Evolutionary conservation across 164 flowering plant species (phyloP), one percentile per base, ranked within the genome.

Genomic region (Chimonanthus salicifolius): DNA sequence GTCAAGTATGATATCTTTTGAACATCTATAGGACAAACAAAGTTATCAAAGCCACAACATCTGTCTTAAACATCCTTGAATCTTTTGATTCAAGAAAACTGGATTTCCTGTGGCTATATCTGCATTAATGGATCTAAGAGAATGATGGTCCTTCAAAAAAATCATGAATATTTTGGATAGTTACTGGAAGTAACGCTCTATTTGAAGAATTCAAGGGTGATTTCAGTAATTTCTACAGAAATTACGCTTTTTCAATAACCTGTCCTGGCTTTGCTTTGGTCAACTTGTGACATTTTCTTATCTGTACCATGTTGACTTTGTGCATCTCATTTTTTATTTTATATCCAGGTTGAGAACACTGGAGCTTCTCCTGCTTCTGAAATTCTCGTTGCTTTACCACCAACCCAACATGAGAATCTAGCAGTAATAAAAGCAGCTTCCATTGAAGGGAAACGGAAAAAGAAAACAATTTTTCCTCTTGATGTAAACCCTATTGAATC

Each of bases 301-400:
- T 45, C 48, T 45, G 4, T 9, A 1, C 10, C 45, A 21, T 63
- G 7, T 18, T 63, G 11, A 63, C 21, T 18, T 63, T 4, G 68
- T 33, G 5, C n/a, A 16, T 47, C 21, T 66, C 67, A 11, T 11
- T 8, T 51, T 75, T 45, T 8, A 21, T 65, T 45, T 33, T 71
- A 54, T 54, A 54, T 58, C 45, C 84, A 96, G 99, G 91, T 90
- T 67, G 97, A 96, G 75, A 96, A 92, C 74, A 81, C 64, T 9
- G 98, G 93, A 49, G 60, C 83, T 76, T 76, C 87, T 62, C 85
- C 88, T 73, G 90, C 81, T 74, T 85, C 94, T 49, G 93, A 96
- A 81, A 47, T 91, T 54, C 83, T 92, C 78, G 86, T 94, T 80
- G 92, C 98, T 10, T 92, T 96, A 70, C 87, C 99, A 54, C 92